Evolutionary conservation across 371 early-diverging fungal species (phyloP).

Genomic region (Dinochytrium kinnereticum): DNA sequence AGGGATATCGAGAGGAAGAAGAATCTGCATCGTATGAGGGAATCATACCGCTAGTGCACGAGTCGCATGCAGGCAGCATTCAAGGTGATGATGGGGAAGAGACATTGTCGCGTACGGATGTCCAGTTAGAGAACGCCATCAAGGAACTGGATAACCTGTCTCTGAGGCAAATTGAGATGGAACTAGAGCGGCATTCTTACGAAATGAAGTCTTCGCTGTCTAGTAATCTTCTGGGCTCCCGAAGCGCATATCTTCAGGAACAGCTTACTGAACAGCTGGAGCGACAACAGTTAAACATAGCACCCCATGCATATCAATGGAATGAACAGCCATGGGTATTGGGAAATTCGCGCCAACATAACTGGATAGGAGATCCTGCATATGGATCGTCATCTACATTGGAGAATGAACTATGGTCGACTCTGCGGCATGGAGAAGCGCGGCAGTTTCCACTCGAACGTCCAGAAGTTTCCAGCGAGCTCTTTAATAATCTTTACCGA

Average conservation of each 20-base stretch:
- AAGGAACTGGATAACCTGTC: conserved; percentile 6
- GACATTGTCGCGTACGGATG: not conserved
- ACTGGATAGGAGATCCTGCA: conserved; percentile 27
- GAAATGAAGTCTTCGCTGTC: not conserved
- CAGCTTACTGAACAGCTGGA: conserved; percentile 13
- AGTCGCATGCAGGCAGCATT: not conserved
- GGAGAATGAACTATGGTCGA: conserved; percentile 28
- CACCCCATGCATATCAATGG: conserved; percentile 28
- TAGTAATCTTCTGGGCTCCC: conserved; percentile 4
- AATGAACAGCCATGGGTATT: conserved; percentile 28
- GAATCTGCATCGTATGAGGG: no score
- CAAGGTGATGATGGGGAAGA: not conserved
- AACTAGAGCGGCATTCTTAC: not conserved
- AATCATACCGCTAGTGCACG: no score
- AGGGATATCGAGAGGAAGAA: not conserved
- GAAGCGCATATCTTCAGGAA: conserved; percentile 15
- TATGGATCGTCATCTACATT: not conserved
- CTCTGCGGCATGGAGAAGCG: conserved; percentile 31
- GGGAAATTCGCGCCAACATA: not conserved
- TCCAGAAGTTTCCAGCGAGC: conserved; percentile 17
- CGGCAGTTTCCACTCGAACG: conserved; percentile 31
- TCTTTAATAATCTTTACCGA: conserved; percentile 23
- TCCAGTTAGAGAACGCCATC: not conserved
- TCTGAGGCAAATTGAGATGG: not conserved
- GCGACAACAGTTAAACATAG: not conserved